phyloP scores from a whole-genome alignment of 2,329 filamentous ascomycete species.

The Blastomyces gilchristii region DNA sequence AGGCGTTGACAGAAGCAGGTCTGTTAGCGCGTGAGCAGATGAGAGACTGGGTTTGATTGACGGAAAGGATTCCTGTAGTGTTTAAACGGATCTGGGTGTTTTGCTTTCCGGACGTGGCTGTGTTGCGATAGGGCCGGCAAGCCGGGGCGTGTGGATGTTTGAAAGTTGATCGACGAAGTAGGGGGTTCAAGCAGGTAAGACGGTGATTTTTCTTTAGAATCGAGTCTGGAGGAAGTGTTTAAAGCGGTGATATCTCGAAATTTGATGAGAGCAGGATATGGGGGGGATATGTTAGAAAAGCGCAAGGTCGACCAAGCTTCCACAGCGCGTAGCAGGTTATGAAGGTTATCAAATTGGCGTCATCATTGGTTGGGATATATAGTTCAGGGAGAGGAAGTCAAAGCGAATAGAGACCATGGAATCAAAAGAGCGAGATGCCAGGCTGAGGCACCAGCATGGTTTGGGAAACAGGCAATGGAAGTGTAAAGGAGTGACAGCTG shows the following conservation, averaged over 20 bases:
- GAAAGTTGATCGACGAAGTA: too few relatives aligned
- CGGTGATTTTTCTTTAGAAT: too few relatives aligned
- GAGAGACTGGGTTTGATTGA: background rate
- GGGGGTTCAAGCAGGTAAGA: too few relatives aligned
- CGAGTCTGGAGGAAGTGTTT: too few relatives aligned
- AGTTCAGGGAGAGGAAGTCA: background rate
- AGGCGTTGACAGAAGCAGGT: background rate
- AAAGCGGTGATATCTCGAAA: too few relatives aligned
- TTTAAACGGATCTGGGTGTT: too few relatives aligned
- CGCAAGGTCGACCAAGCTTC: too few relatives aligned
- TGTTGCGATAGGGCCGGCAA: too few relatives aligned
- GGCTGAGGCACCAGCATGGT: background rate
- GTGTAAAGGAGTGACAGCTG: background rate
- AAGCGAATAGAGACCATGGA: background rate
- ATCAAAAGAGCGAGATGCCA: background rate
- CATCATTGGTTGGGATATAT: background rate
- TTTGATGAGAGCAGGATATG: background rate
- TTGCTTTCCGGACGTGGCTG: too few relatives aligned
- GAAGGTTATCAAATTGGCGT: background rate
- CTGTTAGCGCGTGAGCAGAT: background rate
- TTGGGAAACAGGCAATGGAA: background rate
- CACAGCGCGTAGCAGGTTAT: too few relatives aligned
- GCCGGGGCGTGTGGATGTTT: too few relatives aligned
- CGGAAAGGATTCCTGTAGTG: background rate
- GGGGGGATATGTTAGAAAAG: too few relatives aligned